A percentile compares a stretch with the other conserved stretches of the same genome.
phyloP scores from a whole-genome alignment of 257 asterid genomes.

The Ballota nigra region DNA sequence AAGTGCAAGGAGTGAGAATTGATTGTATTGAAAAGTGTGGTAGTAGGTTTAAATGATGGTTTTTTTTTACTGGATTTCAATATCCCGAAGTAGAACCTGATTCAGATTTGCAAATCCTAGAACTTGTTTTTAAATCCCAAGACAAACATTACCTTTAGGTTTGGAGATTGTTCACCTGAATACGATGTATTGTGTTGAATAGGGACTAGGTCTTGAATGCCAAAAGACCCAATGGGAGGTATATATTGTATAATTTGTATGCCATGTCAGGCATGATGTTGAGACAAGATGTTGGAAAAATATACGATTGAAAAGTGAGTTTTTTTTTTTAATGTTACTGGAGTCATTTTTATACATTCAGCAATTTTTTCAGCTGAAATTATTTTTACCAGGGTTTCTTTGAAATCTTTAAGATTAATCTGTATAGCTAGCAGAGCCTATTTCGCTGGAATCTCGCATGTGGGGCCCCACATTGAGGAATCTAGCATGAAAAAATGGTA shows the following conservation, averaged over 20 bases:
- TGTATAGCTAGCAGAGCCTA: neutral
- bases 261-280: neutral
- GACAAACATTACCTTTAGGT: too few species aligned
- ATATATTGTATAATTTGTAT: neutral
- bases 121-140: too few species aligned
- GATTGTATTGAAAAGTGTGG: too few species aligned
- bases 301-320: neutral
- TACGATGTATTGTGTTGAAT: neutral
- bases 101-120: too few species aligned
- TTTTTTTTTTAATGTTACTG: neutral
- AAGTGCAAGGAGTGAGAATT: too few species aligned
- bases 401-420: neutral
- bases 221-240: neutral
- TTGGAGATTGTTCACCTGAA: neutral
- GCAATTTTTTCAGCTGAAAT: neutral
- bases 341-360: neutral
- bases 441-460: neutral
- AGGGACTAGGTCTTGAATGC: neutral
- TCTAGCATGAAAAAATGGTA: neutral
- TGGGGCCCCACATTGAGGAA: neutral
- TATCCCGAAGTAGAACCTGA: too few species aligned
- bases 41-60: too few species aligned
- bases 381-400: neutral
- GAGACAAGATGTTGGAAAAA: neutral
- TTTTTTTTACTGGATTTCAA: too few species aligned